Base-by-base conservation (phyloP, 2,329 filamentous ascomycete species). In the Pyricularia sp. region DNA sequence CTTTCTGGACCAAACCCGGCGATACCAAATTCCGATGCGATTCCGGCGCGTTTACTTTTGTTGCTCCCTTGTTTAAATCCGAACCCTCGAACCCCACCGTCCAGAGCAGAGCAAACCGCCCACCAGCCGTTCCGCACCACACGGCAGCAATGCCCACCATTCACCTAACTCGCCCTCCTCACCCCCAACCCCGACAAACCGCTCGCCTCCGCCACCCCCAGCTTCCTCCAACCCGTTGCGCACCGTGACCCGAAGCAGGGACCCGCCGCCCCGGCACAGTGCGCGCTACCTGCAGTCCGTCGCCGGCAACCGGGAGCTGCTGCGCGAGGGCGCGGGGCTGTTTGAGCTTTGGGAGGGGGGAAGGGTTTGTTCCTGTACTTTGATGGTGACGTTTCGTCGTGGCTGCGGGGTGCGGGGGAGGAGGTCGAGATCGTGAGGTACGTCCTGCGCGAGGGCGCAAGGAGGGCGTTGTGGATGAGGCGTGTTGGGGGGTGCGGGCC, bases 131-230 rank as follows among this genome's bases (percentile, higher is more conserved):
- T n/a, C n/a, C n/a, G n/a, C 28, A 30, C 10, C 23, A 12, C 11
- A 9, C 64, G 67, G n/a, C 67, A 65, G 67, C 12, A n/a, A 65
- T 31, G 23, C 26, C 33, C 20, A 5, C 63, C 64, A 25, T 65
- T 65, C 64, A 65, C 64, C 26, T 28, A 65, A 9, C 64, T 65
- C 5, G 64, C 64, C 30, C 64, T 65, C 64, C 64, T 65, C 17
- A 30, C 20, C 20, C 30, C 20, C 30, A 33, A 2, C 23, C 26
- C 64, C 28, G 6, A 23, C 4, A n/a, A 23, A 7, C 30, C 10
- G 23, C 30, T 1, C 30, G n/a, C 33, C 30, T 10, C 30, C 64
- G 23, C 64, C 30, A n/a, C 33, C 28, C 17, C 28, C 20, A 20
- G 10, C 28, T 33, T 64, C 9, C 63, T 64, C 7, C 63, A 64